Evolutionary conservation across 495 filamentous ascomycete genomes (phyloP), one percentile per base, ranked within the genome.

Genomic region (Aspergillus campestris): DNA sequence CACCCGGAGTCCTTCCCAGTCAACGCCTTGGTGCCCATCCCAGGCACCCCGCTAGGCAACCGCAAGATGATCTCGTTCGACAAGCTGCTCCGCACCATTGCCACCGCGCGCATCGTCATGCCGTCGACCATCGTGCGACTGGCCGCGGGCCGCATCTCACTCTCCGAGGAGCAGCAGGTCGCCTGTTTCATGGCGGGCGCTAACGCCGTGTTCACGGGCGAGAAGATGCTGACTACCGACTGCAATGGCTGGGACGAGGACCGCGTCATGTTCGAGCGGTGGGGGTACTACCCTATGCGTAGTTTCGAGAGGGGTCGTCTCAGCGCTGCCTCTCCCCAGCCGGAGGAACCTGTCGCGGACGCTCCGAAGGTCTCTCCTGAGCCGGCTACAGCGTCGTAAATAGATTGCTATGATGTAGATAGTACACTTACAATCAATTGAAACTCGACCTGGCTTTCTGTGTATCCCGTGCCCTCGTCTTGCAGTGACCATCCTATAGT

Each of bases 201-300:
- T 0, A 94, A 94, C 58, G 87, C 87, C 9, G 78, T 94, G 7
- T 94, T 94, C 61, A 94, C 87, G 1, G 87, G 87, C 13, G 87
- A 94, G 68, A 90, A 87, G 74, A 91, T 94, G 87, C 56, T 91
- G 69, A 94, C 87, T 12, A 91, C 87, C 0, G 83, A 84, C 44
- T 90, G 86, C 58, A 89, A 82, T 50, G 87, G 87, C 5, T 94
- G 86, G 84, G 87, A 89, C 50, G 85, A 89, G 65, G 87, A 94
- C 52, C 79, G 75, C 41, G 78, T 47, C 7, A 84, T 91, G 79
- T 89, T 94, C 64, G 79, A 82, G 7, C 70, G 72, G 38, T 91
- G 83, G 83, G 87, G 87, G 7, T 64, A 88, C 53, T 68, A 73
- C 51, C 83, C 85, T 31, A 84, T 86, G 83, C 69, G 74, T 62